Evolutionary conservation across 805 yeast species (phyloP).

Genomic region (Candida palmyrensis): DNA sequence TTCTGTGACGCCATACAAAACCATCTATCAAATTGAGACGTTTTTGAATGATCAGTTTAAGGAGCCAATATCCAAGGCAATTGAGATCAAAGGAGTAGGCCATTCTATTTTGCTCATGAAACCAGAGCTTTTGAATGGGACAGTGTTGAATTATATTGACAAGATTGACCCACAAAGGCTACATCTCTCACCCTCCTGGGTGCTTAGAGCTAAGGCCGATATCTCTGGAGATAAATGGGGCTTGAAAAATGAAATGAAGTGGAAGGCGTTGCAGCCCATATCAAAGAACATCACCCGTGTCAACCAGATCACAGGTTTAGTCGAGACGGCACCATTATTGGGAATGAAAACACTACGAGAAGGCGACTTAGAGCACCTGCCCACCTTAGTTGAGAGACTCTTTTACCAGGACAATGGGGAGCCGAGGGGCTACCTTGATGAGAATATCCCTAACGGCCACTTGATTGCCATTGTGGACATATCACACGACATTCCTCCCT

Average conservation of each 20-base stretch:
- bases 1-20: constrained; percentile 44
- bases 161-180: constrained; percentile 40
- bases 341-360: constrained; percentile 76
- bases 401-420: constrained; percentile 22
- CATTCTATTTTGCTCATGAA: constrained; percentile 60
- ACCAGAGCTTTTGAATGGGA: constrained; percentile 61
- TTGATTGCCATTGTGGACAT: constrained; percentile 63
- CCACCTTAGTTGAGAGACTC: constrained; percentile 42
- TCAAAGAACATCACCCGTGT: constrained; percentile 36
- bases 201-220: constrained; percentile 55
- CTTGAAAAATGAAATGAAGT: constrained; percentile 66
- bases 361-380: constrained; percentile 58
- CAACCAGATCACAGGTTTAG: constrained; percentile 19
- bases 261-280: constrained; percentile 54
- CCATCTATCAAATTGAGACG: constrained; percentile 24
- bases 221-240: constrained; percentile 75
- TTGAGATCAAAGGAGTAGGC: constrained; percentile 48
- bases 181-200: constrained; percentile 68
- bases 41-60: constrained; percentile 18
- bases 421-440: constrained; percentile 16
- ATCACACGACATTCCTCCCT: constrained; percentile 66
- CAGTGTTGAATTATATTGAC: constrained; percentile 53
- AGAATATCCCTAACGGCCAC: constrained; percentile 18
- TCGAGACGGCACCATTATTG: constrained; percentile 42
- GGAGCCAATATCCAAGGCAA: constrained; percentile 26